phyloP scores from a whole-genome alignment of 2,329 filamentous ascomycete species.

The Nemania abortiva region DNA sequence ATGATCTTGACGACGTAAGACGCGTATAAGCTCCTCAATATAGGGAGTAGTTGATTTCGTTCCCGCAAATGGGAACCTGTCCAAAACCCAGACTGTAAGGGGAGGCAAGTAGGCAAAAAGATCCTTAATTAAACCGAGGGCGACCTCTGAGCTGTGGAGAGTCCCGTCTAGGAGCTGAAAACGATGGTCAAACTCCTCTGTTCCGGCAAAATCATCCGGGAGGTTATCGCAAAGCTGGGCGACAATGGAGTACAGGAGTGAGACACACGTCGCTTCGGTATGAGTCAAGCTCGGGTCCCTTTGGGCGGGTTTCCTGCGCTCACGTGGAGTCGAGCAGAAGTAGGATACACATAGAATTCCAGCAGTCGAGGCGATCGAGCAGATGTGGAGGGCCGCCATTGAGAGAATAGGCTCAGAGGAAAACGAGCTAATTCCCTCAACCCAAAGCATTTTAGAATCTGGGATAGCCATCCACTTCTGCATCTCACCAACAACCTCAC shows the following conservation, averaged over 20 bases:
- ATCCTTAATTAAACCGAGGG: background rate
- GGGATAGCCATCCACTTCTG: background rate
- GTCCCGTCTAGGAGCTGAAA: background rate
- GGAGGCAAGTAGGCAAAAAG: background rate
- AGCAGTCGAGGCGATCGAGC: background rate
- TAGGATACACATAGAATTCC: constrained; percentile 6
- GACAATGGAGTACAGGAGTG: constrained; percentile 4
- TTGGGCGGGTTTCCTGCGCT: background rate
- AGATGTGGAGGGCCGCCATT: constrained; percentile 2
- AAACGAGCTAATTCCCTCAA: background rate
- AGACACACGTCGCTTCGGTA: constrained; percentile 5
- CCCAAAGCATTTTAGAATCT: background rate
- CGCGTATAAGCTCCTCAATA: background rate
- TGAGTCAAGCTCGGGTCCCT: background rate
- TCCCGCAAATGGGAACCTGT: background rate
- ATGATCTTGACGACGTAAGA: background rate
- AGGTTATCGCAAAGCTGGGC: background rate
- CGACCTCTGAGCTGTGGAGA: background rate
- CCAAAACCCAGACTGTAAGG: constrained; percentile 1
- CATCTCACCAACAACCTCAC: constrained; percentile 4
- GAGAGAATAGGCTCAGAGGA: constrained; percentile 4
- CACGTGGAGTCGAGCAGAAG: background rate
- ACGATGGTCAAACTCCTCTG: background rate
- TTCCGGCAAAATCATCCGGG: background rate
- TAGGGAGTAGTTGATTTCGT: background rate